phyloP scores from a whole-genome alignment of 176 grass and related monocot genomes.

The Bolboschoenus planiculmis region DNA sequence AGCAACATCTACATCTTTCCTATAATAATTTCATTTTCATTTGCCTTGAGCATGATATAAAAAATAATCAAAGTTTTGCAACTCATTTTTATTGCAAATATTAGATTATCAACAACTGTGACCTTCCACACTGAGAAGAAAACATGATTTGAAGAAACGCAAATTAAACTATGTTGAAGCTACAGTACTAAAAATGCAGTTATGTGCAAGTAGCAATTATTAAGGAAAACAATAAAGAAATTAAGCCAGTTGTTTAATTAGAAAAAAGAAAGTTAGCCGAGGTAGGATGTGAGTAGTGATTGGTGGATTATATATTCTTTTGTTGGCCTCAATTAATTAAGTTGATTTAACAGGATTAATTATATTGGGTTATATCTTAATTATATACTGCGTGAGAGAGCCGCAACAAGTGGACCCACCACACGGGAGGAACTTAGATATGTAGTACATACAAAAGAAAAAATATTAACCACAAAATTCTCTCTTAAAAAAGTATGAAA shows the following conservation, averaged over 20 bases:
- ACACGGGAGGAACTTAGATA: neutral
- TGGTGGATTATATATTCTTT: neutral
- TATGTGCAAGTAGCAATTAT: neutral
- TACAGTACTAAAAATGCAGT: neutral
- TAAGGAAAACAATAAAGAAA: neutral
- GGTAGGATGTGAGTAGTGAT: neutral
- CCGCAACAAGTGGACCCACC: neutral
- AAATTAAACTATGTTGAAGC: neutral
- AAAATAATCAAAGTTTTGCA: neutral
- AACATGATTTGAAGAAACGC: neutral
- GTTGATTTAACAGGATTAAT: neutral
- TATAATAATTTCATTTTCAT: too few relatives aligned
- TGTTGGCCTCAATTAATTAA: neutral
- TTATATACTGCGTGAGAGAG: neutral
- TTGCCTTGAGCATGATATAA: too few relatives aligned
- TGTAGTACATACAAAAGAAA: too few relatives aligned
- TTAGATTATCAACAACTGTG: neutral
- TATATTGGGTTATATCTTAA: neutral
- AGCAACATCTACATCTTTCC: too few relatives aligned
- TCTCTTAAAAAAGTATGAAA: neutral
- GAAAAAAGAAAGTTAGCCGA: neutral
- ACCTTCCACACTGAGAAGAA: neutral
- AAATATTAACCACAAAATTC: neutral
- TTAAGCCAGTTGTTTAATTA: neutral
- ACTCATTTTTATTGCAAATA: neutral